Evolutionary conservation across 352 stramenopile genomes (phyloP), one percentile per base, ranked within the genome.

Genomic region (Phytopythium vexans): DNA sequence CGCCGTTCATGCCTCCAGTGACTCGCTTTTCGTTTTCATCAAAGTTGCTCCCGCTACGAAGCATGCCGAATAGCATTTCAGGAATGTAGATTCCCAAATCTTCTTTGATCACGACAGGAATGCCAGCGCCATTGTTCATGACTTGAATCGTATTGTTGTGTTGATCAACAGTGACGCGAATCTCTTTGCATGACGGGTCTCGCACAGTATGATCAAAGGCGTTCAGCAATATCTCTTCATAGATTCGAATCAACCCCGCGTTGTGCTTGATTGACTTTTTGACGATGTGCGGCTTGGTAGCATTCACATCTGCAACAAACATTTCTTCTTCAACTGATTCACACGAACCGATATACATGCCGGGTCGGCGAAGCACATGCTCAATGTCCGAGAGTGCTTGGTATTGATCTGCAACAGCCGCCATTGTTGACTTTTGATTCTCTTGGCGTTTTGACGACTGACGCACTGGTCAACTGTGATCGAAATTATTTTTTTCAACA

Each of bases 181-280:
- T 42, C 14, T 42, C 35, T 3, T 27, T 34, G 33, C 32, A 43
- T 5, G 33, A 15, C 6, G 2, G 12, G 6, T 34, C 33, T 6
- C 47, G 47, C 4, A 43, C 10, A 4, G 8, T 42, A 10, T 53
- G 32, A 32, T 53, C 47, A 34, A 27, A 53, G 12, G 34, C 37
- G 15, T 53, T 53, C 47, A 53, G 8, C 3, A 53, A 11, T 6
- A 44, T 35, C 15, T 53, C 47, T 10, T 53, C 47, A 16, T 31
- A 51, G 27, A 51, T 39, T 8, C 31, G 16, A 4, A 27, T 9
- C 4, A 51, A 33, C 4, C 45, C 45, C 6, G 45, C n/a, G n/a
- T n/a, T n/a, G n/a, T n/a, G n/a, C n/a, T n/a, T n/a, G n/a, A n/a
- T n/a, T n/a, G n/a, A n/a, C n/a, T n/a, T n/a, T n/a, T n/a, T n/a